Base-by-base conservation (phyloP, 768 basidiomycete genomes). In the Naematelia encephala region DNA sequence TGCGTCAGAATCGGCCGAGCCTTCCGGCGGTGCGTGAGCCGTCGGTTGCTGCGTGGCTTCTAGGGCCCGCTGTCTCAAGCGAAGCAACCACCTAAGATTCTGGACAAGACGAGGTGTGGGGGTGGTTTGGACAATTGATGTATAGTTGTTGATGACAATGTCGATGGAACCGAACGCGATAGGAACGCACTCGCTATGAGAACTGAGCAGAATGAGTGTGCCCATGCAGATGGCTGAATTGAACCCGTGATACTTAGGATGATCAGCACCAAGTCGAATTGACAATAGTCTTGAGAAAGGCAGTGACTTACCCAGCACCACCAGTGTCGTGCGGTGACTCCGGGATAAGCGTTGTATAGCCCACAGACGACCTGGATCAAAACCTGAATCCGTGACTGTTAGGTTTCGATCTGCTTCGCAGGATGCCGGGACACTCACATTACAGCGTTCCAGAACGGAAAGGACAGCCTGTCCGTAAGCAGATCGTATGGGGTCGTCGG, bases 221-320 rank as follows among this genome's bases (percentile, higher is more conserved):
- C 64, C 64, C 5, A 69, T 28, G 50, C 67, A 69, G 11, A 63
- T 59, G 2, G 67, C 67, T 3, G 67, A 62, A 43, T 62, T 69
- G 64, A 69, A 69, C 5, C 59, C 49, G 56, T 69, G 67, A 27
- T 69, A 69, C 67, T 68, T 53, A 8, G 0, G 8, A n/a, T n/a
- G n/a, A n/a, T n/a, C n/a, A n/a, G n/a, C n/a, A n/a, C n/a, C n/a
- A n/a, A n/a, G n/a, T n/a, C n/a, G n/a, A n/a, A n/a, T n/a, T n/a
- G n/a, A n/a, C n/a, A n/a, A n/a, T n/a, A n/a, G n/a, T n/a, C n/a
- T n/a, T n/a, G n/a, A n/a, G n/a, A n/a, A n/a, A n/a, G n/a, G n/a
- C n/a, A n/a, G n/a, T n/a, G n/a, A n/a, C n/a, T 44, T 42, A 68
- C 63, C 66, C 63, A 68, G 21, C 47, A 27, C 47, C 60, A 62